Evolutionary conservation across 768 basidiomycete genomes (phyloP).

Genomic region (Boletus eberwhitei): DNA sequence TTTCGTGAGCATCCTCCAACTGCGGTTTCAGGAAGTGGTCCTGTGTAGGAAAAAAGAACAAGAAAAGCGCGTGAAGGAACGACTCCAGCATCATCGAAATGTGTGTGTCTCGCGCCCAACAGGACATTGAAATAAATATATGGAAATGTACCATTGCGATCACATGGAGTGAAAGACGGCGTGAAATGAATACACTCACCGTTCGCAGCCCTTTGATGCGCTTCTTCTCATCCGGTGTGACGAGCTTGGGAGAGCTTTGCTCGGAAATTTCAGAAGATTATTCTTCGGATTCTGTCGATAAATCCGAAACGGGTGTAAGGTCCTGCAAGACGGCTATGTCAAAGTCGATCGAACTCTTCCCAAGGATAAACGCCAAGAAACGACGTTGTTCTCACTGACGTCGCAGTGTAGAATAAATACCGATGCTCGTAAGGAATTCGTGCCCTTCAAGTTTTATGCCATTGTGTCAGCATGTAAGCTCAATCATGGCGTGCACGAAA

Average conservation of each 20-base stretch:
- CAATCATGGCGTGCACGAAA: too few species aligned
- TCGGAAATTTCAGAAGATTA: too few species aligned
- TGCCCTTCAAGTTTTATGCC: slow-evolving; percentile 11
- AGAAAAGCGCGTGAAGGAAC: slow-evolving; percentile 13
- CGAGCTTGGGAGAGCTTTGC: too few species aligned
- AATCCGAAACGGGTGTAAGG: too few species aligned
- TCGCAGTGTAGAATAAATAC: too few species aligned
- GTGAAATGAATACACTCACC: too few species aligned
- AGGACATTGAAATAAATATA: slow-evolving; percentile 15
- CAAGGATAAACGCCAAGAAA: too few species aligned
- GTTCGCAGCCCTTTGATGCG: neutral
- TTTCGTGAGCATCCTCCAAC: neutral
- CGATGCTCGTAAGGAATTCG: slow-evolving; percentile 4
- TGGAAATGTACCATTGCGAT: neutral
- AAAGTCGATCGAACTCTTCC: slow-evolving; percentile 24
- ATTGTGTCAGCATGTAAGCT: neutral
- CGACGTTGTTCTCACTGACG: too few species aligned
- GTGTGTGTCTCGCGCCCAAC: neutral
- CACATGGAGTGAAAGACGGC: neutral
- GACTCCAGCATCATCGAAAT: slow-evolving; percentile 15
- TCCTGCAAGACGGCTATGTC: slow-evolving; percentile 16
- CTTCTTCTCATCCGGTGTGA: neutral
- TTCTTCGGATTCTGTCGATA: too few species aligned
- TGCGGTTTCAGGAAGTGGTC: neutral
- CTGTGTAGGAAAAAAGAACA: slow-evolving; percentile 15